Evolutionary conservation across 306 rosid genomes (phyloP), one percentile per base, ranked within the genome.

Genomic region (Cicer cuneatum): DNA sequence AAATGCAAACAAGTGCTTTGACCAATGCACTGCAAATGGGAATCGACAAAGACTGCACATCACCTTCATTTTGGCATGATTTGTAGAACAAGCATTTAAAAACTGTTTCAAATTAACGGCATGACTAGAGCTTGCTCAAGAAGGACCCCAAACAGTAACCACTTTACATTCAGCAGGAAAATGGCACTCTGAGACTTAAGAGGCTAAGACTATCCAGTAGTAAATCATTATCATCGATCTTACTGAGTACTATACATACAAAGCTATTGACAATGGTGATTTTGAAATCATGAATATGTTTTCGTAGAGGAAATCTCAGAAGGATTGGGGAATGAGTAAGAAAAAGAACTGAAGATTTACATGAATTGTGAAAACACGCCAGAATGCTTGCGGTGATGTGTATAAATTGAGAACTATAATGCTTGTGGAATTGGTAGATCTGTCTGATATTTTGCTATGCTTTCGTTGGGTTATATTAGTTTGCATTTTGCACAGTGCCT

Each of bases 301-400:
- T 68, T 29, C 16, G 9, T 13, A 49, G 29, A 35, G 24, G 63
- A 53, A 38, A 38, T 53, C 49, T 71, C 10, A 21, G 9, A 42
- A 19, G 54, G 67, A 38, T 51, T 37, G 18, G 38, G 24, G 29
- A 18, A 54, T 69, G 60, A 48, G 46, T 14, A 35, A 39, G 18
- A 57, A 56, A 41, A 42, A 54, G 37, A 56, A 54, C 46, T 16
- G 46, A 37, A 16, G 11, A 57, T 43, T 72, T 70, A 37, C 57
- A 54, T 54, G 11, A 7, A 42, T 57, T 13, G 16, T 72, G 57
- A 70, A 19, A 68, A 68, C 48, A 29, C 2, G 4, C 18, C 38
- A 29, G 58, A 29, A 68, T 70, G 38, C 64, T 16, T 70, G 24
- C n/a, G 75, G 61, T 35, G 51, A 53, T 65, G 10, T 53, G n/a